Conservation (phyloP, 345 rosid species). For the Camelina hispida region DNA sequence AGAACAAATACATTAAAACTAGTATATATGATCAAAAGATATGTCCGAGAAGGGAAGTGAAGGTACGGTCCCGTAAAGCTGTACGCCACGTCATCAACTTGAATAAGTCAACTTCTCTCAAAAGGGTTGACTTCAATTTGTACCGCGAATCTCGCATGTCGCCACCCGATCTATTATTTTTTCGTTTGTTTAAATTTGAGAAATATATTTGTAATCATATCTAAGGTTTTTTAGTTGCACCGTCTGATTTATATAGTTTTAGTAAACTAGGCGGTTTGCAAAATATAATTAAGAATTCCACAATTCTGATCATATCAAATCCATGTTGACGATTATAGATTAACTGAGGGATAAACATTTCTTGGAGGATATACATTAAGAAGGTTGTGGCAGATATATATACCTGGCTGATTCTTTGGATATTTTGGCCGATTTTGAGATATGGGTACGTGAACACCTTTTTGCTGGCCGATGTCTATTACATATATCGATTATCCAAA, state of each 20-base stretch:
- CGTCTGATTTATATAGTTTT: not conserved
- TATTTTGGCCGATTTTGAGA: no score
- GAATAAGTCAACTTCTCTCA: constrained; percentile 29
- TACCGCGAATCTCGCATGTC: constrained; percentile 35
- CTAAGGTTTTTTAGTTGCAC: constrained; percentile 20
- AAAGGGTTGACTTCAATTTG: constrained; percentile 25
- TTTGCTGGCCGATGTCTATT: not conserved
- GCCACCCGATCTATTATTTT: constrained; percentile 14
- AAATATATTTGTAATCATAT: not conserved
- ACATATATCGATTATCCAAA: not conserved
- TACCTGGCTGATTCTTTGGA: no score
- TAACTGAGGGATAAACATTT: no score
- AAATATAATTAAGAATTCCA: not conserved
- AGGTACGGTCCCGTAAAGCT: constrained; percentile 39
- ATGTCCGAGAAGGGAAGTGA: constrained; percentile 24
- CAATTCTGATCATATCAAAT: no score
- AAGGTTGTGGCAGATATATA: no score
- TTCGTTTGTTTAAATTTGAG: constrained; percentile 9
- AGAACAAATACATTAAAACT: not conserved
- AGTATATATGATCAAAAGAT: not conserved
- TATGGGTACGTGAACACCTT: not conserved
- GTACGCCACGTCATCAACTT: constrained; percentile 36
- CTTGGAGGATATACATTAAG: no score
- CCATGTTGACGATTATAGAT: no score
- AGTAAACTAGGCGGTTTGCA: not conserved